A percentile compares a stretch with the other conserved stretches of the same genome.
These are phyloP conservation scores for Starmerella sp. DNA, from an alignment of 805 yeast species.

Conservation along the genomic window DNA sequence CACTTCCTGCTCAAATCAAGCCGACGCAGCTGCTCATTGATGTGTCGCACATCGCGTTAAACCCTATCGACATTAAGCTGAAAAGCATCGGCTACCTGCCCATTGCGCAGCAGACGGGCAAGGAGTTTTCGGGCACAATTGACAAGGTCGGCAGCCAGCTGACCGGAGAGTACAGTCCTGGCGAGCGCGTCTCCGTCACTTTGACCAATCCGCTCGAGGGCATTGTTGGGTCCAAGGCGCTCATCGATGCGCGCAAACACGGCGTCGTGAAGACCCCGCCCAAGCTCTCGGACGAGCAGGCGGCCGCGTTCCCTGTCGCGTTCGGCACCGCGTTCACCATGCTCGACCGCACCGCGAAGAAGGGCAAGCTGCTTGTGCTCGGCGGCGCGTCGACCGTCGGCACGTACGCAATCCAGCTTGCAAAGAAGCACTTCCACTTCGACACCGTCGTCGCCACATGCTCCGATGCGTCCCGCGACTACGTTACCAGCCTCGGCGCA, in stretches of 20 bases:
- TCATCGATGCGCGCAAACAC: conserved; percentile 44
- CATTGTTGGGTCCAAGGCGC: conserved; percentile 42
- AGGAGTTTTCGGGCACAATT: conserved; percentile 56
- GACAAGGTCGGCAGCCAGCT: conserved; percentile 43
- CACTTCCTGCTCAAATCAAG: conserved; percentile 39
- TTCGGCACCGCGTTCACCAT: conserved; percentile 49
- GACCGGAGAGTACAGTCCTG: conserved; percentile 34
- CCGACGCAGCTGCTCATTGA: conserved; percentile 43
- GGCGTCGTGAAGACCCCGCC: conserved; percentile 39
- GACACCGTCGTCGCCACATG: conserved; percentile 46
- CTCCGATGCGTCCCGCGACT: conserved; percentile 38
- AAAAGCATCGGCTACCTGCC: conserved; percentile 10
- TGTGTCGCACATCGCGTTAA: conserved; percentile 46
- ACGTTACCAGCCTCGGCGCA: conserved; percentile 45
- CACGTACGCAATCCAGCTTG: conserved; percentile 42
- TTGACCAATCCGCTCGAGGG: conserved; percentile 26
- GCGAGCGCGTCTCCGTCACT: conserved; percentile 55
- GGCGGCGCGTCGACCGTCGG: conserved; percentile 75
- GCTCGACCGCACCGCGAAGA: conserved; percentile 21
- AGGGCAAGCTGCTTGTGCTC: conserved; percentile 35
- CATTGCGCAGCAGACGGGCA: conserved; percentile 36
- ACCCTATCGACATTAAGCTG: conserved; percentile 55
- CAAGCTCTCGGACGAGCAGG: conserved; percentile 40
- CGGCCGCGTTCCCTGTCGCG: conserved; percentile 56
- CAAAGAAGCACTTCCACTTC: conserved; percentile 39